Evolutionary conservation across 106 monocot genomes (phyloP), one percentile per base, ranked within the genome.

Genomic region (Platanthera zijinensis): DNA sequence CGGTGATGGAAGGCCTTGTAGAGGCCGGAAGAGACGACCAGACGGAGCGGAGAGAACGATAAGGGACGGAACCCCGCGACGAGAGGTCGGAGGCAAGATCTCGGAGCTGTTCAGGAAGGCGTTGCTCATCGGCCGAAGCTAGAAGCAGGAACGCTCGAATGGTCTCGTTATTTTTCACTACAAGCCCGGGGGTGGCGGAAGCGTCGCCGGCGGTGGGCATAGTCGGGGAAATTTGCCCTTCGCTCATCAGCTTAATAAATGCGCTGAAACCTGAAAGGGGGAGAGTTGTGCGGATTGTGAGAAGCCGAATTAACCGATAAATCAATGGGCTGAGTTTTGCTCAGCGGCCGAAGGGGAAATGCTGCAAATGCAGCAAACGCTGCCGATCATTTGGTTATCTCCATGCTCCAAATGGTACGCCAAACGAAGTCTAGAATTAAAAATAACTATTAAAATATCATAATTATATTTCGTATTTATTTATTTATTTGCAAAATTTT

Each of bases 71-170:
- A 76, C 52, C 32, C 62, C 57, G 76, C 3, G 71, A 66, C 3
- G 82, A 64, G 51, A 95, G 89, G 15, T 54, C 45, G 39, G 83
- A 78, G 3, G 89, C 87, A 74, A 92, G 79, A 2, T 69, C 73
- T 17, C 76, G 80, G 74, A 90, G 82, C 51, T 92, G 89, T 21
- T 56, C 68, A 11, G 89, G 10, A 71, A 92, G 82, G 77, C 66
- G 61, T 17, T 49, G 7, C 5, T 57, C 32, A 7, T 72, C 83
- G 8, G 51, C 49, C 18, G 77, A 56, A 48, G 86, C 75, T 52
- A 84, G 79, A 39, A 70, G 67, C 18, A 95, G 89, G 78, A 95
- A 92, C 51, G 87, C 87, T 51, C 82, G 82, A 70, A 95, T 86
- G 22, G 69, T 9, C 6, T 87, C 82, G 57, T 73, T 87, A 71